These are phyloP conservation scores for Boletus rubescentipes DNA, from an alignment of 768 basidiomycete species.

Conservation along the genomic window DNA sequence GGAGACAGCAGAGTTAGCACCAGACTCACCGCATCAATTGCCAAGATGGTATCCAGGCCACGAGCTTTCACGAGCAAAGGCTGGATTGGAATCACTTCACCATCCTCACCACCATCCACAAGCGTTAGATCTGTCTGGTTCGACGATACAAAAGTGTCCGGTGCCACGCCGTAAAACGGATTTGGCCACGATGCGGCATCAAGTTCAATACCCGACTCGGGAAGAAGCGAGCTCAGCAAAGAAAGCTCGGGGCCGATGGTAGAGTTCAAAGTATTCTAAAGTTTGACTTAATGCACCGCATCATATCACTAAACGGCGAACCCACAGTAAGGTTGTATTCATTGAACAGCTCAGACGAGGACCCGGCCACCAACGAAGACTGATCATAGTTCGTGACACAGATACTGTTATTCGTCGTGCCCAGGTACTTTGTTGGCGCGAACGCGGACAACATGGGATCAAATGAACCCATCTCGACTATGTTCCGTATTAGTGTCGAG, in stretches of 20 bases:
- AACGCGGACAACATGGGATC: conserved; percentile 47
- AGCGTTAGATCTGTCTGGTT: conserved; percentile 33
- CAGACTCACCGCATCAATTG: conserved; percentile 42
- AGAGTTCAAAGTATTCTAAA: conserved; percentile 14
- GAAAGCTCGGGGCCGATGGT: conserved; percentile 12
- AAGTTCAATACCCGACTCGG: conserved; percentile 26
- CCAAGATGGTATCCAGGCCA: conserved; percentile 48
- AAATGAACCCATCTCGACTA: conserved; percentile 42
- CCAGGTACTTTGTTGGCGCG: conserved; percentile 44
- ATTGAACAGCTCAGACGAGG: conserved; percentile 40
- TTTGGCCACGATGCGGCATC: conserved; percentile 38
- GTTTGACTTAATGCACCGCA: background rate
- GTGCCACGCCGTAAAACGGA: conserved; percentile 37
- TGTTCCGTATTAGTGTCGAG: background rate
- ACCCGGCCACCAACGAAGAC: conserved; percentile 36
- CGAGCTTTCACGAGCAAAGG: conserved; percentile 50
- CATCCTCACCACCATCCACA: conserved; percentile 44
- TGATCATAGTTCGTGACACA: conserved; percentile 40
- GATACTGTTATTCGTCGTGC: conserved; percentile 33
- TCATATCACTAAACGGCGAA: background rate
- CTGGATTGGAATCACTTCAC: conserved; percentile 46
- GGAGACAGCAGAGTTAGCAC: background rate
- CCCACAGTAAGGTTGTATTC: conserved; percentile 29
- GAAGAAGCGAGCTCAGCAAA: conserved; percentile 21
- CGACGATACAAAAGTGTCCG: conserved; percentile 34